A percentile compares a stretch with the other conserved stretches of the same genome.
Evolutionary conservation across 2,329 filamentous ascomycete genomes (phyloP).

Genomic region (Arthrobotrys sinensis): DNA sequence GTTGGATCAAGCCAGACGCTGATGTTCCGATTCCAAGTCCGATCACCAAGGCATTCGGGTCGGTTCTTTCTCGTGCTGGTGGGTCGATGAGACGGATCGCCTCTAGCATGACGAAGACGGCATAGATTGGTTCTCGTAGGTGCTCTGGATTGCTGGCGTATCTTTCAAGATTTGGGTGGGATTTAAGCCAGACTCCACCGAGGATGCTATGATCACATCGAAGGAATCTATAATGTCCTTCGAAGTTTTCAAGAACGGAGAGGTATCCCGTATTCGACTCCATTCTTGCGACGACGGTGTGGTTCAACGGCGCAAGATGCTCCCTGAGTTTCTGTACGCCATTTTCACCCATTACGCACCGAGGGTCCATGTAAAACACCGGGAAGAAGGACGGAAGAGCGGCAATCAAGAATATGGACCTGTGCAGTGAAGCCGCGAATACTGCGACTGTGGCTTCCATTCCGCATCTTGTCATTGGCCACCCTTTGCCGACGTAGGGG

Average conservation of each 20-base stretch:
- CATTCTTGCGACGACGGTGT: conserved; percentile 81
- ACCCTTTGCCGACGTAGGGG: conserved; percentile 46
- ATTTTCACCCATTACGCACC: conserved; percentile 48
- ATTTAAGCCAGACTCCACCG: conserved; percentile 86
- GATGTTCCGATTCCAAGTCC: conserved; percentile 94
- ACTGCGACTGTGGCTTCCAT: conserved; percentile 57
- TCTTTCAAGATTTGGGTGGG: conserved; percentile 69
- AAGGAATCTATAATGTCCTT: conserved; percentile 82
- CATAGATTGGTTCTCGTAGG: conserved; percentile 89
- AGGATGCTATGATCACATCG: conserved; percentile 94
- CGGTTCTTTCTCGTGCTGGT: conserved; percentile 71
- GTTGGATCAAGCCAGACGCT: conserved; percentile 85
- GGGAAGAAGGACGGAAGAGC: conserved; percentile 81
- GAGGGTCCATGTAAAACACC: conserved; percentile 80
- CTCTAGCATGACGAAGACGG: conserved; percentile 96
- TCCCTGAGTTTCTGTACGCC: conserved; percentile 72
- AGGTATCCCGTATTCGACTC: conserved; percentile 94
- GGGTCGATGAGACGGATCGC: conserved; percentile 85
- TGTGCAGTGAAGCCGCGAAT: conserved; percentile 70
- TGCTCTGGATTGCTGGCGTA: conserved; percentile 66
- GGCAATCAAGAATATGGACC: conserved; percentile 78
- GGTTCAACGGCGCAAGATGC: conserved; percentile 77
- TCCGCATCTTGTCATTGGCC: conserved; percentile 56
- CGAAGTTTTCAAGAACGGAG: conserved; percentile 84
- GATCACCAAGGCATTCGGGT: conserved; percentile 86